Evolutionary conservation across 108 stramenopile genomes (phyloP), one percentile per base, ranked within the genome.

Genomic region (Craspedostauros australis): DNA sequence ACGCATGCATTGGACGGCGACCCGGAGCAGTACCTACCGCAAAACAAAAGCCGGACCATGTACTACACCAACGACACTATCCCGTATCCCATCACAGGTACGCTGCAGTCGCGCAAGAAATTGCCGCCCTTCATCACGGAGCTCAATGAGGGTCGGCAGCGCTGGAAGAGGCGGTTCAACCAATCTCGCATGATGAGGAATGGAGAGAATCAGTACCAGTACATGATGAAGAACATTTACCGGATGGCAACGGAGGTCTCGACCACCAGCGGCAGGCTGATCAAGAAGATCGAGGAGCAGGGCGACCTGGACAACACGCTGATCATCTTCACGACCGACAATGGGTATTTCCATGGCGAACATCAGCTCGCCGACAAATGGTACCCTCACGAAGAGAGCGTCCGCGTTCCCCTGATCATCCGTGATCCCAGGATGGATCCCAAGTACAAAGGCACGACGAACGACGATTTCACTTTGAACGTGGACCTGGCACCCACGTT

Each of bases 211-310:
- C 57, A 79, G 44, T 79, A 76, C 50, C 88, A 89, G 59, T 20
- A 46, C 19, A 68, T 47, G 28, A 61, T 75, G 18, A 65, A 69
- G 64, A 80, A 86, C 53, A 74, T 83, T 38, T 92, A 85, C 52
- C 57, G 83, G 6, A 80, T 92, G 79, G 81, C 76, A 12, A 73
- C 80, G 1, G 84, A 92, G 57, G 84, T 92, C 1, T 86, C 88
- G 50, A 50, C 26, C 9, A 72, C 80, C 5, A 74, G 72, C 8
- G 82, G 82, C 14, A 54, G 38, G 16, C 77, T 90, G 32, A 39
- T 90, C 18, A 47, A 77, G 0, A 3, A n/a, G 18, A 45, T 60
- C n/a, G 39, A 56, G 24, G 32, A 53, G 20, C 26, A 47, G 11
- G 57, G 49, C 5, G 25, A 38, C 5, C 34, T 78, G 32, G 46